Percentiles rank a stretch among this genome's conserved stretches.
phyloP scores from a whole-genome alignment of 1,284 basidiomycete genomes.

The Cryptococcus sp. region DNA sequence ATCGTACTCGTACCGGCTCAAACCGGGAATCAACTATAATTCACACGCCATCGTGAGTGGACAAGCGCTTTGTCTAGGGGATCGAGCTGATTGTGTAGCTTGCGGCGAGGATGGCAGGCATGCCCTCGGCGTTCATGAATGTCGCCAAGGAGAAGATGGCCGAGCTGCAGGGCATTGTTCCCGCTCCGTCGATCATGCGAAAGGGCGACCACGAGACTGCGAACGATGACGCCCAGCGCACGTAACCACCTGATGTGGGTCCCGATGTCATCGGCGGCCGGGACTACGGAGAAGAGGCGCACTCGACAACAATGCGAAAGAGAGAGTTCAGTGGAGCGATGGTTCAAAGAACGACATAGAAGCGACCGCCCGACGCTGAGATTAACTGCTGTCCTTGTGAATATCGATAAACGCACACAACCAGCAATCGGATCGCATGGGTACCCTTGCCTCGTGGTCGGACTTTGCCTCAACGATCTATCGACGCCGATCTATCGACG shows the following conservation, averaged over 20 bases:
- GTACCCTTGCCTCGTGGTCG: too few species aligned
- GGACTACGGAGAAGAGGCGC: too few species aligned
- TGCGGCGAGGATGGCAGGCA: constrained; percentile 5
- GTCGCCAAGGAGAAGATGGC: constrained; percentile 1
- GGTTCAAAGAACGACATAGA: too few species aligned
- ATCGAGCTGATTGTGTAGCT: neutral
- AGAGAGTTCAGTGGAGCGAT: too few species aligned
- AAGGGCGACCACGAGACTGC: neutral
- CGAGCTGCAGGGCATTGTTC: neutral
- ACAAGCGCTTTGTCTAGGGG: neutral
- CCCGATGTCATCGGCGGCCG: too few species aligned
- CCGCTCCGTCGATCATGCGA: neutral
- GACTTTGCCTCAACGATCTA: neutral
- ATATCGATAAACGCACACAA: too few species aligned
- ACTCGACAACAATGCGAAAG: too few species aligned
- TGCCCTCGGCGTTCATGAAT: constrained; percentile 3
- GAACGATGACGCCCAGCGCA: neutral
- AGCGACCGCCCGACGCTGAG: too few species aligned
- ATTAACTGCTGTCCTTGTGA: too few species aligned
- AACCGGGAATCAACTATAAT: constrained; percentile 78
- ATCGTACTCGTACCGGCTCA: constrained; percentile 74
- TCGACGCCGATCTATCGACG: neutral
- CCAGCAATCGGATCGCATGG: neutral
- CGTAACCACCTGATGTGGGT: neutral
- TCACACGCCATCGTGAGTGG: constrained; percentile 73